A percentile compares a stretch with the other conserved stretches of the same genome.
Evolutionary conservation across 169 alveolate genomes (phyloP).

Genomic region (Perkinsus chesapeaki): DNA sequence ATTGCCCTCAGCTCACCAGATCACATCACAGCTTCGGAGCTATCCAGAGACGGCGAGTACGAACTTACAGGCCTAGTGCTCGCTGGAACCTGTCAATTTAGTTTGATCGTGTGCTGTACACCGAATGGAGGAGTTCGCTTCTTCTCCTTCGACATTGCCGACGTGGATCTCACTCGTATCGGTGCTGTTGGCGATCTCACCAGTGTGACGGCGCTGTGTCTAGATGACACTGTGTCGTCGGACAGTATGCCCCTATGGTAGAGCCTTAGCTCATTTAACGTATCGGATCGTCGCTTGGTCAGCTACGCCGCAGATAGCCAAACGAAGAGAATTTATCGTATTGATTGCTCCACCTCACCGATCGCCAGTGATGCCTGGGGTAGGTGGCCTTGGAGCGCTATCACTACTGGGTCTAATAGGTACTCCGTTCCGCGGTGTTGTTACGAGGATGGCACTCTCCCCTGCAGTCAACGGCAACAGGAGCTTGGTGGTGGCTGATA

Average conservation of each 20-base stretch:
- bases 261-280: neutral
- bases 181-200: neutral
- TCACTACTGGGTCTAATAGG: neutral
- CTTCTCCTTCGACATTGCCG: neutral
- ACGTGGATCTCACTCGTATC: neutral
- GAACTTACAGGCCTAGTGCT: neutral
- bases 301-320: neutral
- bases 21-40: neutral
- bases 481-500: neutral
- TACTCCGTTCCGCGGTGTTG: neutral
- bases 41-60: neutral
- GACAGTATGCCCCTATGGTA: neutral
- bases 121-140: neutral
- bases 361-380: neutral
- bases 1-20: neutral
- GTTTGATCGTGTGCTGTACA: neutral
- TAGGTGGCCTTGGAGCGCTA: neutral
- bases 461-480: neutral
- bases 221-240: neutral
- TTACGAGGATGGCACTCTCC: neutral
- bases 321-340: neutral
- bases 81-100: neutral
- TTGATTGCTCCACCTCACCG: neutral
- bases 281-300: neutral
- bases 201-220: neutral